Evolutionary conservation across 2,329 filamentous ascomycete genomes (phyloP), one percentile per base, ranked within the genome.

Genomic region (Magnaporthiopsis rhizophila): DNA sequence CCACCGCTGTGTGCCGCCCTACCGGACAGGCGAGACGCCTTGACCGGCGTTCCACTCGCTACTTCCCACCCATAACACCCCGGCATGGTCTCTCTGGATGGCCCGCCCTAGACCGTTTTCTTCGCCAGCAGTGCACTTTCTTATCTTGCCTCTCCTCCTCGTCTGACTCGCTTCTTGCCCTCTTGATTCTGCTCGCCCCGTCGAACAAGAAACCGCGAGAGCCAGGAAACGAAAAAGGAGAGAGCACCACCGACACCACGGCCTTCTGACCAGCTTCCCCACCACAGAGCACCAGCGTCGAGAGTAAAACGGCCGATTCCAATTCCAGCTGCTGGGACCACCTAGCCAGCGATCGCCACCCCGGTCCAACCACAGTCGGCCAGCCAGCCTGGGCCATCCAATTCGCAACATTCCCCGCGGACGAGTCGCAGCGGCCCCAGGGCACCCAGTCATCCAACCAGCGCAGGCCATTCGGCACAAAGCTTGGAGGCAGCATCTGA

Each of bases 401-500:
- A 50, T 50, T 50, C 38, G 38, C 38, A 21, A 18, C 38, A 50
- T 50, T 50, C 38, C 38, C 38, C 38, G 18, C 38, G 38, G 4
- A 3, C 38, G 38, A 50, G 38, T 50, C 38, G 15, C 38, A 18
- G 38, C 38, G 4, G 38, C 38, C 38, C 59, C 59, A 34, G 59
- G 30, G 59, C 59, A 18, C 24, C 59, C 30, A 21, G 59, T 34
- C 59, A 45, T 26, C 32, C 34, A 61, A 61, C 59, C 59, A 34
- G 32, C 24, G 28, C 59, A 61, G 32, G 28, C 59, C 32, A n/a
- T 61, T 36, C 28, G 32, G 15, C 30, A 30, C 30, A n/a, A n/a
- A 34, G 26, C 59, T 38, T 34, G 59, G 30, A 61, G 34, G 38
- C 59, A 61, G 59, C 32, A 21, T n/a, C 59, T 38, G 38, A 61